phyloP scores from a whole-genome alignment of 2,329 filamentous ascomycete species.

The Fusarium albidum region DNA sequence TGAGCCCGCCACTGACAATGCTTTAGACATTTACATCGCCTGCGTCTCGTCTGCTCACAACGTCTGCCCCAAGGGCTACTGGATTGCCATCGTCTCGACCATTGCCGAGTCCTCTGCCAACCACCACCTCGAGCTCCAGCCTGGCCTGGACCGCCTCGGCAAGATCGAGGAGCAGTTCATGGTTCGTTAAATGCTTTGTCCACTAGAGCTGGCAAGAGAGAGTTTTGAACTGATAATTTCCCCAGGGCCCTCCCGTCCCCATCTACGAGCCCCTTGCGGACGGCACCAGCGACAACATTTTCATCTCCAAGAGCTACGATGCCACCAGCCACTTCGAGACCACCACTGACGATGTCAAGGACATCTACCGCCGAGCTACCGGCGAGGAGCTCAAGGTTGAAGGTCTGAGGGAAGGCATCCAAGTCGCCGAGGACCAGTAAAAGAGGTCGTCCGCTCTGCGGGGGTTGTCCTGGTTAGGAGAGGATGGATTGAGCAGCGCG shows the following conservation, averaged over 20 bases:
- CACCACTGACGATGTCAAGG: conserved; percentile 86
- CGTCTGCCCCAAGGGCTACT: conserved; percentile 98
- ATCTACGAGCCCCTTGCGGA: conserved; percentile 90
- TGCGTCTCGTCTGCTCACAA: conserved; percentile 96
- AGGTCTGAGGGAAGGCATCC: conserved; percentile 81
- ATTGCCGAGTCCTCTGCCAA: conserved; percentile 92
- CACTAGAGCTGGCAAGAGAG: neutral
- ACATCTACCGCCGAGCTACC: conserved; percentile 86
- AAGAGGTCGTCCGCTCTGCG: neutral
- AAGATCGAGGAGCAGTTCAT: conserved; percentile 97
- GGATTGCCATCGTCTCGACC: conserved; percentile 97
- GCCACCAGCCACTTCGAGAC: conserved; percentile 98
- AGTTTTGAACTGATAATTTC: conserved; percentile 2
- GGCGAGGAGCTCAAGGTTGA: conserved; percentile 90
- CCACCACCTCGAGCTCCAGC: conserved; percentile 93
- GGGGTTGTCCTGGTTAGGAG: conserved; percentile 9
- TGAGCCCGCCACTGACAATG: conserved; percentile 13
- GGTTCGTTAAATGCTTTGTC: conserved; percentile 57
- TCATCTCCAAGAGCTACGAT: conserved; percentile 98
- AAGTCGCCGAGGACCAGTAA: conserved; percentile 73
- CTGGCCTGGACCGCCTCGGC: conserved; percentile 90
- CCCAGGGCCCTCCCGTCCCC: conserved; percentile 80
- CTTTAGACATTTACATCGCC: conserved; percentile 90
- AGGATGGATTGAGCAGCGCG: conserved; percentile 14
- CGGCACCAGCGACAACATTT: conserved; percentile 88